A percentile compares a stretch with the other conserved stretches of the same genome.
These are phyloP conservation scores for Nigrospora oryzae DNA, from an alignment of 2,329 filamentous ascomycete genomes.

Conservation along the genomic window DNA sequence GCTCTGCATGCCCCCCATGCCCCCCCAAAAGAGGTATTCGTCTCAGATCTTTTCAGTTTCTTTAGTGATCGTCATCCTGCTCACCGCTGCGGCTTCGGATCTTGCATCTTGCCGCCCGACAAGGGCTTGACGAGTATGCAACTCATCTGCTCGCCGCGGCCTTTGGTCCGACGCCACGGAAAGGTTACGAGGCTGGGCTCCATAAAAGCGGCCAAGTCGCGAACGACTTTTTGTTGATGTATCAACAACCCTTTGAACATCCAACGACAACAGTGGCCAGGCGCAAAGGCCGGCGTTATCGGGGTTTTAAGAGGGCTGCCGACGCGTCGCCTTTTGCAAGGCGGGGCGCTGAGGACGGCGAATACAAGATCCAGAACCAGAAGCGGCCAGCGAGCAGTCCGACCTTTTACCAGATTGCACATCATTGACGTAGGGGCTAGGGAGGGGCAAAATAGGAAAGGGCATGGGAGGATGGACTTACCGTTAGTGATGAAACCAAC, in stretches of 20 bases:
- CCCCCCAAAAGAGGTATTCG: background rate
- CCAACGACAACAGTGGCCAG: too few species aligned
- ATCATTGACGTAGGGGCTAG: slow-evolving; percentile 4
- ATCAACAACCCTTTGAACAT: background rate
- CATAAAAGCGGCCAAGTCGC: slow-evolving; percentile 1
- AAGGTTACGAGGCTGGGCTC: slow-evolving; percentile 2
- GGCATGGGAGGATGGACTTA: background rate
- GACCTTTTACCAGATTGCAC: slow-evolving; percentile 9
- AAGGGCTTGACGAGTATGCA: background rate
- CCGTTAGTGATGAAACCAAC: background rate
- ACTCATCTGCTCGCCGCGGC: slow-evolving; percentile 3
- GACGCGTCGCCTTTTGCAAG: background rate
- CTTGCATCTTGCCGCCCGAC: slow-evolving; percentile 2
- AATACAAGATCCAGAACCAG: slow-evolving; percentile 6
- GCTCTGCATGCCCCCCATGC: too few species aligned
- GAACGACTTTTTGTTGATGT: background rate
- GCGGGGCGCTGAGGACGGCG: slow-evolving; percentile 1
- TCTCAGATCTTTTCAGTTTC: slow-evolving; percentile 10
- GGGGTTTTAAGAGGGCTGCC: too few species aligned
- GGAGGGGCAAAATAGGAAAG: background rate
- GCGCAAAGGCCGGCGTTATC: too few species aligned
- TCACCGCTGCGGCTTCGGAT: slow-evolving; percentile 7
- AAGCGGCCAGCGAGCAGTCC: slow-evolving; percentile 6
- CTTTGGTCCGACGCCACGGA: slow-evolving; percentile 5
- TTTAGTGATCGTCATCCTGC: slow-evolving; percentile 7